Evolutionary conservation across 2,329 filamentous ascomycete species (phyloP).

Genomic region (Venturia pyrina): DNA sequence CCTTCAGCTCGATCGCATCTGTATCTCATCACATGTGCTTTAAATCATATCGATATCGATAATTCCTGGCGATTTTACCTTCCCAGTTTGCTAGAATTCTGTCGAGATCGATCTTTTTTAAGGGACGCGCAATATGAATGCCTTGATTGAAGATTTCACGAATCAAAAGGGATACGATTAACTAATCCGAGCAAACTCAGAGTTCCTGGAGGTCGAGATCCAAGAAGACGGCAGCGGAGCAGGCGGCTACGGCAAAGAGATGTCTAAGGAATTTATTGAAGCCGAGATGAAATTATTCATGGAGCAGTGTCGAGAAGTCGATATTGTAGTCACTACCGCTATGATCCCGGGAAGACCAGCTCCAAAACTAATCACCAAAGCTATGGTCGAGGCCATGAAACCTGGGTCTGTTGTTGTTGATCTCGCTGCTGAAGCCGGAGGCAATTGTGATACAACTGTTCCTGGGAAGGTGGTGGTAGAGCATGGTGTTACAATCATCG

Average conservation of each 20-base stretch:
- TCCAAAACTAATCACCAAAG: slow-evolving; percentile 73
- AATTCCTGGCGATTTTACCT: too few relatives aligned
- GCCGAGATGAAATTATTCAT: slow-evolving; percentile 90
- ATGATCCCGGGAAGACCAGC: slow-evolving; percentile 76
- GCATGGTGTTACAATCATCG: slow-evolving; percentile 75
- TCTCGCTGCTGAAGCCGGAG: slow-evolving; percentile 76
- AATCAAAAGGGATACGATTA: too few relatives aligned
- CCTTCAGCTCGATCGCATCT: too few relatives aligned
- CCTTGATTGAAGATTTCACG: too few relatives aligned
- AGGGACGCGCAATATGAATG: too few relatives aligned
- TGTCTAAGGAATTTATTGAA: slow-evolving; percentile 89
- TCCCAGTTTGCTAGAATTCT: too few relatives aligned
- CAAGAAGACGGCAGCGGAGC: slow-evolving; percentile 76
- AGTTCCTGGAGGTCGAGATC: slow-evolving; percentile 80
- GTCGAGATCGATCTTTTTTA: too few relatives aligned
- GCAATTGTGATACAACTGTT: slow-evolving; percentile 76
- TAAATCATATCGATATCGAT: too few relatives aligned
- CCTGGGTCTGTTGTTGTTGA: slow-evolving; percentile 84
- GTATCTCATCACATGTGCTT: too few relatives aligned
- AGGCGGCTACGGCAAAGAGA: slow-evolving; percentile 84
- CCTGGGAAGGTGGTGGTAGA: slow-evolving; percentile 60
- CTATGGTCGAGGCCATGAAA: slow-evolving; percentile 76
- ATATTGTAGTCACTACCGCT: slow-evolving; percentile 90
- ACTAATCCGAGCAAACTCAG: slow-evolving; percentile 22
- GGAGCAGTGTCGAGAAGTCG: slow-evolving; percentile 76